Percentiles rank a stretch among this genome's conserved stretches.
Conservation (phyloP, 441 rosid genomes). For the Gossypium davidsonii region DNA sequence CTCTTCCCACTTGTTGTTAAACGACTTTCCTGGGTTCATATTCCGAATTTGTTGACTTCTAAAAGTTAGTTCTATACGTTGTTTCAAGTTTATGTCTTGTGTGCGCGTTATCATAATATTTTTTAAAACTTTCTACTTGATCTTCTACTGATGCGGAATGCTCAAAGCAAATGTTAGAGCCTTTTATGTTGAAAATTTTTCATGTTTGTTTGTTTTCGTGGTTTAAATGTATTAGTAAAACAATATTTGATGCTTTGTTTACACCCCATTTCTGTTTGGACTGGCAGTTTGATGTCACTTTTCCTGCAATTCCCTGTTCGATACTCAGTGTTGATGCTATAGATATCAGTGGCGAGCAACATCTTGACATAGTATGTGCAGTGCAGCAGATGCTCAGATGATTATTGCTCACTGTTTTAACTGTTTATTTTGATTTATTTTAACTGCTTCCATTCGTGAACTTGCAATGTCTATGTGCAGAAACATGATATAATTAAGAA, state of each 20-base stretch:
- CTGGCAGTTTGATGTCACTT: constrained; percentile 84
- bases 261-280: constrained; percentile 8
- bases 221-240: neutral
- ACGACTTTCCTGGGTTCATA: neutral
- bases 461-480: constrained; percentile 20
- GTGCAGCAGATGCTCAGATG: neutral
- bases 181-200: neutral
- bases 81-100: neutral
- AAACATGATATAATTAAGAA: constrained; percentile 49
- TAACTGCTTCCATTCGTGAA: neutral
- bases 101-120: neutral
- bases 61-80: neutral
- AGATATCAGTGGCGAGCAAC: constrained; percentile 96
- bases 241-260: neutral
- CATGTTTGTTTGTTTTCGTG: neutral
- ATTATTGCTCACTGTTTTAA: neutral
- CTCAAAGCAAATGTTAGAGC: neutral
- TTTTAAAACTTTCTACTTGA: neutral
- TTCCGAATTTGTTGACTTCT: neutral
- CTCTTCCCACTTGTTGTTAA: neutral
- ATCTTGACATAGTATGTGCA: constrained; percentile 73
- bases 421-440: neutral
- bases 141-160: neutral
- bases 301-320: constrained; percentile 86
- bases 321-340: constrained; percentile 89